Evolutionary conservation across 1,284 basidiomycete species (phyloP).

Genomic region (Stereum hirsutum): DNA sequence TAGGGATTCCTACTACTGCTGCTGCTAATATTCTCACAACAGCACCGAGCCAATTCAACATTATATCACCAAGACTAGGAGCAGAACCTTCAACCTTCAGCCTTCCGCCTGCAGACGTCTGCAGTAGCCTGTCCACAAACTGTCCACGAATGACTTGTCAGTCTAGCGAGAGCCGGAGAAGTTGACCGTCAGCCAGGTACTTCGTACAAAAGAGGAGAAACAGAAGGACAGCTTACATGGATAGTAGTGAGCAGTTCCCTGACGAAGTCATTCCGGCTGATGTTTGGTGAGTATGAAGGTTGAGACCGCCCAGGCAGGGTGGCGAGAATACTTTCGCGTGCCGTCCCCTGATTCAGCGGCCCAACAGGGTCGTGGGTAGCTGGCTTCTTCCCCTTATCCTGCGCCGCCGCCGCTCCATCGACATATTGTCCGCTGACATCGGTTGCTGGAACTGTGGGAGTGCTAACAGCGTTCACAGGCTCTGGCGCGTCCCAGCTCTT

Average conservation of each 20-base stretch:
- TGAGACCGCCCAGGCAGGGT: constrained; percentile 5
- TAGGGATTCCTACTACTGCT: too few species aligned
- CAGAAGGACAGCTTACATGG: constrained; percentile 39
- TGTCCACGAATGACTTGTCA: constrained; percentile 15
- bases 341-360: background rate
- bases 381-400: background rate
- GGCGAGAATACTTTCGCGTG: constrained; percentile 8
- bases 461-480: constrained; percentile 17
- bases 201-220: constrained; percentile 31
- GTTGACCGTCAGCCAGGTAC: constrained; percentile 28
- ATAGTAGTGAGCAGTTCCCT: constrained; percentile 58
- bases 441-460: background rate
- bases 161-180: too few species aligned
- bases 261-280: constrained; percentile 57
- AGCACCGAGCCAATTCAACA: too few species aligned
- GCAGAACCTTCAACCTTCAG: too few species aligned
- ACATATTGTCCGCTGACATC: constrained; percentile 8
- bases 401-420: background rate
- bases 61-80: too few species aligned
- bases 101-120: too few species aligned
- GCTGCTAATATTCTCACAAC: too few species aligned
- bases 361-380: background rate
- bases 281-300: constrained; percentile 8
- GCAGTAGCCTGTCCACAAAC: constrained; percentile 12
- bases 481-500: constrained; percentile 41